A percentile compares a stretch with the other conserved stretches of the same genome.
These are phyloP conservation scores for Saprolegnia diclina DNA, from an alignment of 352 stramenopile genomes.

Conservation along the genomic window DNA sequence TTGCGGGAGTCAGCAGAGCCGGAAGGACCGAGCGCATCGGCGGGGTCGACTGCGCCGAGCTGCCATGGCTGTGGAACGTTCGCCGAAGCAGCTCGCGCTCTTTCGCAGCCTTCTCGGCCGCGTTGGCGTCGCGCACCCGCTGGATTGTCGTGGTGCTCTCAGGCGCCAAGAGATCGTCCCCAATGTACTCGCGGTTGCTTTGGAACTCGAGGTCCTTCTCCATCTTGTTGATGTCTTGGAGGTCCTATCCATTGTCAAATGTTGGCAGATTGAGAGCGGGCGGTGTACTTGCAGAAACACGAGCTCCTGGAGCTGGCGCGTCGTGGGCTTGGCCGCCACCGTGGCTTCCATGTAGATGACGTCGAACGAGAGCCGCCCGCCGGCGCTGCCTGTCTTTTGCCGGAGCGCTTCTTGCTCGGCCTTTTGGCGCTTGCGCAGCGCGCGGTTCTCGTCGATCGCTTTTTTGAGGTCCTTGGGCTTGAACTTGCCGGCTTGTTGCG, in stretches of 20 bases:
- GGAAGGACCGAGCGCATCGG: constrained; percentile 39
- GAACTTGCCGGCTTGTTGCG: constrained; percentile 83
- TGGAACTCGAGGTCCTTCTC: constrained; percentile 85
- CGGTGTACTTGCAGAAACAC: constrained; percentile 56
- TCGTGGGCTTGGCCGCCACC: constrained; percentile 38
- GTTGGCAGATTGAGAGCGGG: background rate
- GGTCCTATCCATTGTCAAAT: constrained; percentile 32
- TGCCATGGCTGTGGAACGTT: constrained; percentile 36
- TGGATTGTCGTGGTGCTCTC: constrained; percentile 46
- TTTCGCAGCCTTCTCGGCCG: constrained; percentile 29
- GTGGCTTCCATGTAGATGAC: constrained; percentile 52
- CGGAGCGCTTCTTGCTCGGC: constrained; percentile 54
- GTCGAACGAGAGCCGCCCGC: constrained; percentile 39
- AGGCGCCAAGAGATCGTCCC: constrained; percentile 46
- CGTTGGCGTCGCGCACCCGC: constrained; percentile 43
- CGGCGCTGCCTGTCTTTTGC: constrained; percentile 13
- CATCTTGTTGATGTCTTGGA: constrained; percentile 56
- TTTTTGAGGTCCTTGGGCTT: constrained; percentile 88
- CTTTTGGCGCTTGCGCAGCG: constrained; percentile 55
- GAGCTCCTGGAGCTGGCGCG: constrained; percentile 68
- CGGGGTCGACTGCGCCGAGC: constrained; percentile 33
- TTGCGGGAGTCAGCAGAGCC: constrained; percentile 35
- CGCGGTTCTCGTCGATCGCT: constrained; percentile 72
- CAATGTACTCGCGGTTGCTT: constrained; percentile 62
- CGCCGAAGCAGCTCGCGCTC: constrained; percentile 45